These are phyloP conservation scores for Solanum aculeatissimum DNA, from an alignment of 305 asterid species.

Conservation along the genomic window DNA sequence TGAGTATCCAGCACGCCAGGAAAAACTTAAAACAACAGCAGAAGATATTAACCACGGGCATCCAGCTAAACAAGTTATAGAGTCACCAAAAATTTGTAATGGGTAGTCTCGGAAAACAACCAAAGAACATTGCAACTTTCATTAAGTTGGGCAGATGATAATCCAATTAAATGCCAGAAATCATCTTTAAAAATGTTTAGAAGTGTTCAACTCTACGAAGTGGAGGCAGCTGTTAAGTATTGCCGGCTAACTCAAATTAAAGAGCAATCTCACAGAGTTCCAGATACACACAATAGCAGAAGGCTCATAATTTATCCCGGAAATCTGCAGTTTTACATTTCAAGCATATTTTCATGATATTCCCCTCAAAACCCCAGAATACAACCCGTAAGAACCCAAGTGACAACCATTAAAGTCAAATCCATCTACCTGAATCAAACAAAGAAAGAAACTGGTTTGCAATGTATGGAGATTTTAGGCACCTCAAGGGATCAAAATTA, in stretches of 20 bases:
- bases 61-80: not conserved
- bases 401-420: not conserved
- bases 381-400: not conserved
- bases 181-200: not conserved
- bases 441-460: not conserved
- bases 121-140: not conserved
- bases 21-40: not conserved
- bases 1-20: not conserved
- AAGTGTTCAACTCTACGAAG: not conserved
- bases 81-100: not conserved
- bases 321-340: not conserved
- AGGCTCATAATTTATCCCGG: not conserved
- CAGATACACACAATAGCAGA: not conserved
- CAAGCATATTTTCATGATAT: not conserved
- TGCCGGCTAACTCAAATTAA: not conserved
- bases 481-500: not conserved
- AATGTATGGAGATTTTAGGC: not conserved
- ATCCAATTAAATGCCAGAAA: not conserved
- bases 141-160: not conserved
- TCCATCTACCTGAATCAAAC: not conserved
- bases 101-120: not conserved
- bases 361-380: not conserved
- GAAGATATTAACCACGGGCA: not conserved
- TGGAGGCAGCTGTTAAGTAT: not conserved
- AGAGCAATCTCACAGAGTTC: not conserved